Evolutionary conservation across 2,329 filamentous ascomycete species (phyloP).

Genomic region (Curvularia hawaiiensis): DNA sequence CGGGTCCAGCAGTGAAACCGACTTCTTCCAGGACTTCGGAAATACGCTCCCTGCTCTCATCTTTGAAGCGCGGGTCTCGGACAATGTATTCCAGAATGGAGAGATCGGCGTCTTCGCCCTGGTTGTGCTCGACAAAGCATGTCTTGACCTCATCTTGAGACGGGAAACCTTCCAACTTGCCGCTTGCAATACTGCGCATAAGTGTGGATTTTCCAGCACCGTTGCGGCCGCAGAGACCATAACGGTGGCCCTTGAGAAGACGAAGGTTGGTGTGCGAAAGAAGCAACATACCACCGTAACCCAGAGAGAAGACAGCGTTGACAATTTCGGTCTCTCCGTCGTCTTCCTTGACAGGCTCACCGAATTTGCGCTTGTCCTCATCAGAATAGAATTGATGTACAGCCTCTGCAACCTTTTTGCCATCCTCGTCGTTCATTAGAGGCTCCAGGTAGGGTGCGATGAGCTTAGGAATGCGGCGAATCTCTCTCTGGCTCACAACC

Average conservation of each 20-base stretch:
- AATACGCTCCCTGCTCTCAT: conserved; percentile 80
- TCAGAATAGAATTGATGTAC: conserved; percentile 80
- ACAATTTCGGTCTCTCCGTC: conserved; percentile 95
- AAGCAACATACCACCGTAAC: conserved; percentile 96
- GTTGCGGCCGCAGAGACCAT: conserved; percentile 95
- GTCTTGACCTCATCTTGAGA: conserved; percentile 89
- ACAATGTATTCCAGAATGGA: conserved; percentile 92
- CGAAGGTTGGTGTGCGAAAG: conserved; percentile 95
- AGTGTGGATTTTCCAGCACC: conserved; percentile 98
- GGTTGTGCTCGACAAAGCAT: conserved; percentile 99
- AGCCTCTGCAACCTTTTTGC: conserved; percentile 70
- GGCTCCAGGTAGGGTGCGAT: conserved; percentile 77
- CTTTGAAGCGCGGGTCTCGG: conserved; percentile 85
- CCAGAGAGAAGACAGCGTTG: conserved; percentile 95
- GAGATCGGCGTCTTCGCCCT: conserved; percentile 95
- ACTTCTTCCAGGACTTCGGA: conserved; percentile 85
- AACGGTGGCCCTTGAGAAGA: conserved; percentile 93
- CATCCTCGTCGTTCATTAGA: conserved; percentile 67
- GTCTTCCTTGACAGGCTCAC: conserved; percentile 82
- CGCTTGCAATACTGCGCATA: conserved; percentile 94
- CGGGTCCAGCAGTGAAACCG: conserved; percentile 88
- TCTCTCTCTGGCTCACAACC: conserved; percentile 81
- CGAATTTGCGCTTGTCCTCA: conserved; percentile 87
- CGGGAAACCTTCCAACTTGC: conserved; percentile 97
- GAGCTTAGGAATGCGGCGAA: conserved; percentile 71